A percentile compares a stretch with the other conserved stretches of the same genome.
phyloP scores from a whole-genome alignment of 2,329 filamentous ascomycete species.

The Diaporthe sp. region DNA sequence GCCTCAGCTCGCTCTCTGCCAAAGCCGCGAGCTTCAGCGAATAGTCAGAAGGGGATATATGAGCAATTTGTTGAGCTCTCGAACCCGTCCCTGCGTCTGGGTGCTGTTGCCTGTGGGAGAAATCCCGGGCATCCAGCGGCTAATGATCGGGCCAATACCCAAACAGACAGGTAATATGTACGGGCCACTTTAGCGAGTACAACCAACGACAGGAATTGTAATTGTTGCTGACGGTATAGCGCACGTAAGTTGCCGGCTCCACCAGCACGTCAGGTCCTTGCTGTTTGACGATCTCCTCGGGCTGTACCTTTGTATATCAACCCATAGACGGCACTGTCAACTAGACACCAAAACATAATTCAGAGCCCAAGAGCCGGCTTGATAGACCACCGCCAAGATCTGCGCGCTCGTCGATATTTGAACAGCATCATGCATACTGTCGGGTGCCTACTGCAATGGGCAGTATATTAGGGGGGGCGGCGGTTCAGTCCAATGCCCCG shows the following conservation, averaged over 20 bases:
- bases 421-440: not conserved
- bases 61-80: constrained; percentile 4
- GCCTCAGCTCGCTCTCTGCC: not conserved
- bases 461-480: not conserved
- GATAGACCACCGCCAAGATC: not conserved
- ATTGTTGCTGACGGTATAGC: constrained; percentile 13
- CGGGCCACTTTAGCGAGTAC: not conserved
- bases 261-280: constrained; percentile 1
- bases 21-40: constrained; percentile 15
- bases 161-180: constrained; percentile 10
- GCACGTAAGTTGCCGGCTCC: constrained; percentile 15
- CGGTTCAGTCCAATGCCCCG: constrained; percentile 14
- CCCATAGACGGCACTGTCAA: too few species aligned
- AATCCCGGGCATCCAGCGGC: constrained; percentile 1
- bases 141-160: not conserved
- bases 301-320: not conserved
- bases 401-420: not conserved
- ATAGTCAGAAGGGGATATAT: not conserved
- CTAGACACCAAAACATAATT: not conserved
- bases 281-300: not conserved
- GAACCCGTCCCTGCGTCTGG: not conserved
- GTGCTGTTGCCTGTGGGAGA: not conserved
- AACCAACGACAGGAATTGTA: not conserved
- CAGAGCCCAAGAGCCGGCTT: not conserved
- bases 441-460: not conserved